Evolutionary conservation across 495 filamentous ascomycete genomes (phyloP).

Genomic region (Xylaria scruposa): DNA sequence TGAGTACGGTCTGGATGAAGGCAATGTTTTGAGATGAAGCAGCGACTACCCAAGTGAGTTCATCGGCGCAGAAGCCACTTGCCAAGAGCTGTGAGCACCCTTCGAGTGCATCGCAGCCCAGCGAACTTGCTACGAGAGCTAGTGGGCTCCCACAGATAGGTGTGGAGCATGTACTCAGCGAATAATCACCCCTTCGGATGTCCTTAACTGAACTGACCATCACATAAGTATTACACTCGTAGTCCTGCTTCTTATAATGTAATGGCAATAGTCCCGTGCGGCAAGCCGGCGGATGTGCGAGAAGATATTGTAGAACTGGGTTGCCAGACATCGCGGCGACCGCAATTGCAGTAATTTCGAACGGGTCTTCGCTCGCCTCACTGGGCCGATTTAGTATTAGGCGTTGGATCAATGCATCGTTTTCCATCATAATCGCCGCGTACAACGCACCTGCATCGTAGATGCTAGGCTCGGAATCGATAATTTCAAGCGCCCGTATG

Average conservation of each 20-base stretch:
- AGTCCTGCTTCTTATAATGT: too few relatives aligned
- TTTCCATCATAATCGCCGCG: neutral
- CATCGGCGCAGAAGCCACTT: conserved; percentile 5
- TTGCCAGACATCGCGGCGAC: neutral
- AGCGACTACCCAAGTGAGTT: neutral
- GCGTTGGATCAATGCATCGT: neutral
- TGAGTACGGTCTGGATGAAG: neutral
- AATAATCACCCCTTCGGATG: too few relatives aligned
- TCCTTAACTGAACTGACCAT: too few relatives aligned
- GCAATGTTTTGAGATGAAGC: neutral
- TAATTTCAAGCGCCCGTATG: neutral
- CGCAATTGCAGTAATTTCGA: conserved; percentile 10
- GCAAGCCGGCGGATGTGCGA: neutral
- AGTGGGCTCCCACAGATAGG: conserved; percentile 12
- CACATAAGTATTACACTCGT: too few relatives aligned
- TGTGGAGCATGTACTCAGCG: too few relatives aligned
- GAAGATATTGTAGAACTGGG: conserved; percentile 3
- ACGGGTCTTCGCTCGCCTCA: neutral
- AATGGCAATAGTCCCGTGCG: conserved; percentile 4
- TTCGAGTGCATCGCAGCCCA: neutral
- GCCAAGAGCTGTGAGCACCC: neutral
- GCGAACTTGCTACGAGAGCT: conserved; percentile 1
- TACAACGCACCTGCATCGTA: conserved; percentile 5
- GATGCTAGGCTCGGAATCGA: conserved; percentile 1
- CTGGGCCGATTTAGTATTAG: neutral